phyloP scores from a whole-genome alignment of 139 green algal genomes.

The Micractinium sp. region DNA sequence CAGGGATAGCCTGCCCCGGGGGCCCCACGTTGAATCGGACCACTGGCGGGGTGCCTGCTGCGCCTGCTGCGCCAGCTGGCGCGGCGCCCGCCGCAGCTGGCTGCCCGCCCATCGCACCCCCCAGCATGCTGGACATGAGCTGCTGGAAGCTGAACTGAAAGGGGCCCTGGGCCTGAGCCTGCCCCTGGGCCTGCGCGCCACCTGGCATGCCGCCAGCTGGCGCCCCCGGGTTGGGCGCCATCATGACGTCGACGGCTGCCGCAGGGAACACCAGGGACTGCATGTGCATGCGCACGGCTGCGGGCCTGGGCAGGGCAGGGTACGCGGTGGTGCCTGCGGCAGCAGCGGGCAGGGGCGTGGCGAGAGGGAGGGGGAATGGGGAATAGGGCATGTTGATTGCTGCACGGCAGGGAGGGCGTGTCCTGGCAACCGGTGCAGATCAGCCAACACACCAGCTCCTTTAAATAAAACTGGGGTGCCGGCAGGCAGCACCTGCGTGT shows the following conservation, averaged over 20 bases:
- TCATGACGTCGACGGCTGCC: constrained; percentile 3
- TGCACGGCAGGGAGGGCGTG: too few relatives aligned
- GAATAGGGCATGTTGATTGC: not conserved
- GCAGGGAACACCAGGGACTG: not conserved
- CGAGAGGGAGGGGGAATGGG: not conserved
- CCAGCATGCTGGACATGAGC: not conserved
- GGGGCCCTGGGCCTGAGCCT: too few relatives aligned
- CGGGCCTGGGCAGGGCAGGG: not conserved
- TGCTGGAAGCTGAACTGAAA: not conserved
- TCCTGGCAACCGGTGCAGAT: too few relatives aligned
- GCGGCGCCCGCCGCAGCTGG: not conserved
- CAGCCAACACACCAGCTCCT: not conserved
- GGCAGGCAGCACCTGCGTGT: too few relatives aligned
- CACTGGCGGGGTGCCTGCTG: not conserved
- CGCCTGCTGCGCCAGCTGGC: not conserved
- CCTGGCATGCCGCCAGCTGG: not conserved
- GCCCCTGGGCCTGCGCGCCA: not conserved
- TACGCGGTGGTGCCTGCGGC: not conserved
- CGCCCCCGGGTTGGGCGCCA: not conserved
- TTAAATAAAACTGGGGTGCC: not conserved
- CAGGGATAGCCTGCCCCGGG: not conserved
- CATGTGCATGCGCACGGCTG: not conserved
- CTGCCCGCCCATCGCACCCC: not conserved
- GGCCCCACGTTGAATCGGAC: not conserved
- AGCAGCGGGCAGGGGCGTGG: not conserved